Evolutionary conservation across 768 basidiomycete genomes (phyloP).

Genomic region (Hortiboletus flavorubellus): DNA sequence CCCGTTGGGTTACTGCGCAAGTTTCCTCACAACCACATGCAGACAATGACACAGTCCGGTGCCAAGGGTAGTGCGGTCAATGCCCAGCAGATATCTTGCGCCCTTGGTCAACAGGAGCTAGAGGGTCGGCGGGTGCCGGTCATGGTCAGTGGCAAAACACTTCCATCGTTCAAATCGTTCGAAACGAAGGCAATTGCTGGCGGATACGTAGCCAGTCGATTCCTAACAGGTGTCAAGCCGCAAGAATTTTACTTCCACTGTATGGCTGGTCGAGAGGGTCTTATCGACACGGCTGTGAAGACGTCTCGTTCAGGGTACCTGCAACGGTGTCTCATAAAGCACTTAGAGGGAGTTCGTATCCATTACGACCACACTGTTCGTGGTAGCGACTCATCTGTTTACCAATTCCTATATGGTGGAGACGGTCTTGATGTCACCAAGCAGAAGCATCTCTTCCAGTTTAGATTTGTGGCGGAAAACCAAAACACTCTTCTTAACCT

Average conservation of each 20-base stretch:
- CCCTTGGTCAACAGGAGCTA: constrained; percentile 94
- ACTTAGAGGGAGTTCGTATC: constrained; percentile 92
- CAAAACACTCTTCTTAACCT: constrained; percentile 72
- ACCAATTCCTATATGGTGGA: constrained; percentile 97
- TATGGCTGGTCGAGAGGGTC: constrained; percentile 98
- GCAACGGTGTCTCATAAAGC: constrained; percentile 97
- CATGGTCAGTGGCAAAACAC: constrained; percentile 98
- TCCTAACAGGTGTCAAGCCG: constrained; percentile 96
- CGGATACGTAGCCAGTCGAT: constrained; percentile 96
- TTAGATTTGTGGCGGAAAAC: constrained; percentile 91
- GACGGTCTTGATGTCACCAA: constrained; percentile 96
- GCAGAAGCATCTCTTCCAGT: constrained; percentile 92
- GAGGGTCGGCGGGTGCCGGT: constrained; percentile 98
- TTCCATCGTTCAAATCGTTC: constrained; percentile 95
- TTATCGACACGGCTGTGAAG: constrained; percentile 99
- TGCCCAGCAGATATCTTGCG: constrained; percentile 96
- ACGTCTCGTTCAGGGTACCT: constrained; percentile 98
- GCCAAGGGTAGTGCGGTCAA: constrained; percentile 98
- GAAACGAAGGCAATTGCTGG: constrained; percentile 98
- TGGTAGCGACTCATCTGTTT: constrained; percentile 87
- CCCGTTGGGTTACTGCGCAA: constrained; percentile 85
- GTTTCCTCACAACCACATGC: constrained; percentile 99
- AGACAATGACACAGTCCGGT: constrained; percentile 96
- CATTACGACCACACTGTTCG: constrained; percentile 99
- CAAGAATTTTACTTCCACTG: constrained; percentile 99